These are phyloP conservation scores for Penstemon davidsonii DNA, from an alignment of 257 asterid species.

Conservation along the genomic window DNA sequence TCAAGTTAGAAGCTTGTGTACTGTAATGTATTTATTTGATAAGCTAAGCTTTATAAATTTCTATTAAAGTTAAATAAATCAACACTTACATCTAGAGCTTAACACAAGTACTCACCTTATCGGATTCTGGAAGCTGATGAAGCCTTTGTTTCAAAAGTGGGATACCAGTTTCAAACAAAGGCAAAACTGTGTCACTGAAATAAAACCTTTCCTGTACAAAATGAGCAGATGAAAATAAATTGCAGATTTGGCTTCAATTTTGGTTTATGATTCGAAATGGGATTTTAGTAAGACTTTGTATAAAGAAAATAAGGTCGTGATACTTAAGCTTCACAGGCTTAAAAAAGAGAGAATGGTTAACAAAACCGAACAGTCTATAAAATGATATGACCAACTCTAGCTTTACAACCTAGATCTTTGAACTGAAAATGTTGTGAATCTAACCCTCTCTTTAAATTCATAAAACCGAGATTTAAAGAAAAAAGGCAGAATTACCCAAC, in stretches of 20 bases:
- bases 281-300: not conserved
- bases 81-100: constrained; percentile 1
- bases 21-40: not conserved
- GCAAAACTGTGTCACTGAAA: constrained; percentile 83
- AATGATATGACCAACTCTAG: not conserved
- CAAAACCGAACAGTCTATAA: not conserved
- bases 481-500: not conserved
- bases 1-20: not conserved
- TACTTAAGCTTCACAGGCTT: not conserved
- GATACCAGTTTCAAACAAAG: constrained; percentile 89
- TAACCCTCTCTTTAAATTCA: not conserved
- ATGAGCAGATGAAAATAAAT: constrained; percentile 22
- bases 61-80: not conserved
- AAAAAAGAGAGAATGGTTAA: not conserved
- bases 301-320: not conserved
- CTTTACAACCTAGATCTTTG: constrained; percentile 3
- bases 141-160: constrained; percentile 86
- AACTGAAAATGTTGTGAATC: not conserved
- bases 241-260: constrained; percentile 2
- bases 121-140: constrained; percentile 67
- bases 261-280: not conserved
- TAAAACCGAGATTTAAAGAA: not conserved
- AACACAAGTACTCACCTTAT: constrained; percentile 48
- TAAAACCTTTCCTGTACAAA: constrained; percentile 85
- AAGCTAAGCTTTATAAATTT: not conserved